Evolutionary conservation across 139 green algal genomes (phyloP), one percentile per base, ranked within the genome.

Genomic region (Micractinium sp.): DNA sequence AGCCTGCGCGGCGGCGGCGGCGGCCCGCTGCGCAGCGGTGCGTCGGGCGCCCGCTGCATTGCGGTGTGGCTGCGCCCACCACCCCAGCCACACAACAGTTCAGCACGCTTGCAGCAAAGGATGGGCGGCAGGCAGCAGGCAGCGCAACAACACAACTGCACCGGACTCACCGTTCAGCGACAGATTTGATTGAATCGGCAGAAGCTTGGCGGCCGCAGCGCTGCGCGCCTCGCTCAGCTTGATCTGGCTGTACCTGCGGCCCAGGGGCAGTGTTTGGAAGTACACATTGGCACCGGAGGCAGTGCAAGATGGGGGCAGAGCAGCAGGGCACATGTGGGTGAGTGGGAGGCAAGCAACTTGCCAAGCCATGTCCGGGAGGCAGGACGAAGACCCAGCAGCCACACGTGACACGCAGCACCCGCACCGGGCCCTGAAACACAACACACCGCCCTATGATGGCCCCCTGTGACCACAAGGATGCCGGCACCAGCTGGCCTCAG

Each of bases 231-330:
- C 90, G 12, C 27, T 20, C 71, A 93, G 81, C 81, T 93, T 93
- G 29, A 92, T 89, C 31, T 93, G 91, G 31, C 38, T 82, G 76
- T 93, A 91, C 88, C 88, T 90, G 53, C 78, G 36, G 38, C 4
- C 41, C 35, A 39, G 38, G 16, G 19, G 18, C 25, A 33, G 61
- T 36, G 81, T 19, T 85, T 69, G 25, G 41, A 7, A 20, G 18
- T 27, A 71, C 12, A 36, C 1, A 5, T 29, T 19, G 27, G 79
- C 1, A 2, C 22, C 20, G 14, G 79, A 23, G 20, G 78, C 41
- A 38, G 5, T 39, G 9, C 18, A 60, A 5, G 53, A 60, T 3
- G n/a, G 3, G 29, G 73, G 73, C 73, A 47, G 25, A 56, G 75
- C 19, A 15, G 15, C 75, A 60, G 33, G 35, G 71, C 29, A 33